Conservation (phyloP, 2,329 filamentous ascomycete species). For the Aspergillus brunneoviolaceus region DNA sequence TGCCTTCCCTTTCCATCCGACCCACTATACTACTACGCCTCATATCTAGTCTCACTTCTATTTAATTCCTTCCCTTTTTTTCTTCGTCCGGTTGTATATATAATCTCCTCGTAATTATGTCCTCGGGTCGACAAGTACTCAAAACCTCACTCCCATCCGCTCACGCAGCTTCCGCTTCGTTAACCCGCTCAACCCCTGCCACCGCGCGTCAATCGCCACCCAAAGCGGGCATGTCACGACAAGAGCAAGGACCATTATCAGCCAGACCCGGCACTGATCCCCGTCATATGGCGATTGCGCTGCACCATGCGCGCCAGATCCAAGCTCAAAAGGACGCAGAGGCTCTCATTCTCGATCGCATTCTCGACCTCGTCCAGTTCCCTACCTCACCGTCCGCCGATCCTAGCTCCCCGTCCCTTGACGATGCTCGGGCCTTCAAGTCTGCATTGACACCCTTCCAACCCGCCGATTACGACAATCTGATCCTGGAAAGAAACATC, state of each 20-base stretch:
- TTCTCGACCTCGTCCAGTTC: constrained; percentile 69
- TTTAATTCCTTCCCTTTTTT: not conserved
- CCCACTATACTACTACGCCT: not conserved
- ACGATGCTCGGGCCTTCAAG: constrained; percentile 67
- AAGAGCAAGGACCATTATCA: constrained; percentile 27
- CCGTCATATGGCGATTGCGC: constrained; percentile 60
- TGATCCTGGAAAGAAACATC: constrained; percentile 86
- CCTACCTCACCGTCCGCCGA: constrained; percentile 55
- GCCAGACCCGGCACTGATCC: constrained; percentile 45
- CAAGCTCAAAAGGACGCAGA: constrained; percentile 80
- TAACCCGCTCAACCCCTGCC: constrained; percentile 46
- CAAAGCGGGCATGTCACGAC: constrained; percentile 27
- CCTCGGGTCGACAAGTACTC: constrained; percentile 55
- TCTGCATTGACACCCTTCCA: constrained; percentile 70
- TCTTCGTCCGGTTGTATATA: not conserved
- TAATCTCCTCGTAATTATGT: constrained; percentile 9
- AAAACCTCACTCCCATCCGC: constrained; percentile 55
- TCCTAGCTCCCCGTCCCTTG: constrained; percentile 53
- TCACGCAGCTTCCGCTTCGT: constrained; percentile 42
- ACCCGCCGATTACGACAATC: constrained; percentile 82
- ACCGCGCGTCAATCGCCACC: constrained; percentile 30
- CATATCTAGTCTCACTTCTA: not conserved
- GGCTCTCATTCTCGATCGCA: constrained; percentile 67
- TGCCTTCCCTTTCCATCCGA: not conserved
- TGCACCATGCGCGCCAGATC: constrained; percentile 79